A percentile compares a stretch with the other conserved stretches of the same genome.
phyloP scores from a whole-genome alignment of 257 asterid genomes.

The Asclepias syriaca region DNA sequence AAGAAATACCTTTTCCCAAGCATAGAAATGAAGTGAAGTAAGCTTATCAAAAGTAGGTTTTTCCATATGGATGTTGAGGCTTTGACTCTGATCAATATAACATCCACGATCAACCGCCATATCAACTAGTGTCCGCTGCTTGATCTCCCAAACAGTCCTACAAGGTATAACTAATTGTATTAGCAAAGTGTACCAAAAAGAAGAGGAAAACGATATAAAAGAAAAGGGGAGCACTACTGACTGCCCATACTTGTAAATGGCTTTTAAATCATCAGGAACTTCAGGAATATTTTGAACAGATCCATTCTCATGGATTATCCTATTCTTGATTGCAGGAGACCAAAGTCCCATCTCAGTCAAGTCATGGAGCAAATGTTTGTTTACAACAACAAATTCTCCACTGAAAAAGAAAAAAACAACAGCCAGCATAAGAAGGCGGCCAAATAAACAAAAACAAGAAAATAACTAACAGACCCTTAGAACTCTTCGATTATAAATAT shows the following conservation, averaged over 20 bases:
- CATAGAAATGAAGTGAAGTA: conserved; percentile 84
- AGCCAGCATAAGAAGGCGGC: conserved; percentile 1
- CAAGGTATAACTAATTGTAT: conserved; percentile 1
- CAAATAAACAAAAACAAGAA: neutral
- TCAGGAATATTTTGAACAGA: conserved; percentile 81
- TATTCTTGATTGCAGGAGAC: conserved; percentile 78
- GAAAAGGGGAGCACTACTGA: neutral
- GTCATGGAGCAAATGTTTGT: conserved; percentile 93
- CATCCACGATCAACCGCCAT: conserved; percentile 99
- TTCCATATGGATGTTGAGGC: conserved; percentile 95
- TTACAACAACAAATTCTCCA: conserved; percentile 97
- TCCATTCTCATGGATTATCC: conserved; percentile 79
- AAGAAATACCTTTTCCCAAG: conserved; percentile 72
- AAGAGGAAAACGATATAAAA: neutral
- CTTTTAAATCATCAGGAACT: conserved; percentile 64
- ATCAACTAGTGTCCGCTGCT: conserved; percentile 68
- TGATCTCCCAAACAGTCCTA: conserved; percentile 98
- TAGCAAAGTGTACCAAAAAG: conserved; percentile 5
- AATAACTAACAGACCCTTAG: conserved; percentile 31
- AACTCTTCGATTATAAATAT: conserved; percentile 89
- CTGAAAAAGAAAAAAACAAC: conserved; percentile 27
- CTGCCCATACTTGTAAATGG: conserved; percentile 67
- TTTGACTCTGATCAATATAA: conserved; percentile 92
- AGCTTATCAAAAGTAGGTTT: conserved; percentile 83
- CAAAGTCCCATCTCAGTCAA: conserved; percentile 92